Percentiles rank a stretch among this genome's conserved stretches.
Evolutionary conservation across 805 yeast genomes (phyloP).

Genomic region (Ogataea populi-albae): DNA sequence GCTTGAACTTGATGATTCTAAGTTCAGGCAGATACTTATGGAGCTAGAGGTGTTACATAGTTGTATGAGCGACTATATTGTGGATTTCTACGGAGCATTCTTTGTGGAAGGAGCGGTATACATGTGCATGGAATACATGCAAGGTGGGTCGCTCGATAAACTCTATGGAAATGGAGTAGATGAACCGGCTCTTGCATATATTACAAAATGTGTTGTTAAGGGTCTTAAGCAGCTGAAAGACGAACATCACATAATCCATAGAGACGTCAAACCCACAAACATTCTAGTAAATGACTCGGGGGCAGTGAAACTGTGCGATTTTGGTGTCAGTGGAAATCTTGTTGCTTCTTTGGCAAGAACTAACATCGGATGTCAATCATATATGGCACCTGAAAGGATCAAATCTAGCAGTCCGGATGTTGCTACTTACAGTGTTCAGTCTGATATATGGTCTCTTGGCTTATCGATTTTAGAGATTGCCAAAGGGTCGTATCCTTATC

Average conservation of each 20-base stretch:
- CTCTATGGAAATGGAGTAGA: conserved; percentile 72
- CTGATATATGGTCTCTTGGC: conserved; percentile 95
- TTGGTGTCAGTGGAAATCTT: conserved; percentile 92
- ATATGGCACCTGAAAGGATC: conserved; percentile 98
- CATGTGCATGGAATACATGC: conserved; percentile 98
- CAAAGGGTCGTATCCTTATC: conserved; percentile 91
- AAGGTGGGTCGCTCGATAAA: conserved; percentile 90
- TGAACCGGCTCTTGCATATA: conserved; percentile 76
- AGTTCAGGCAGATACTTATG: conserved; percentile 92
- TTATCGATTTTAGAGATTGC: conserved; percentile 84
- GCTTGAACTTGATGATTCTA: conserved; percentile 88
- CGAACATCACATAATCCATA: conserved; percentile 85
- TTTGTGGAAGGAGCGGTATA: conserved; percentile 97
- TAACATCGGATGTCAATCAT: conserved; percentile 95
- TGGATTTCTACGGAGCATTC: conserved; percentile 96
- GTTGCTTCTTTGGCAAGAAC: conserved; percentile 95
- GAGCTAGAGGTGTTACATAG: conserved; percentile 91
- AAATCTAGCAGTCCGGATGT: conserved; percentile 71
- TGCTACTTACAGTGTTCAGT: conserved; percentile 82
- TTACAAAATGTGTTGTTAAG: conserved; percentile 72
- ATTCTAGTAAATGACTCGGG: conserved; percentile 75
- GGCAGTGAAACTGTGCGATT: conserved; percentile 89
- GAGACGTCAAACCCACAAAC: conserved; percentile 97
- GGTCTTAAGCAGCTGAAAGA: conserved; percentile 87
- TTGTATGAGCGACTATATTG: conserved; percentile 86